Evolutionary conservation across 2,329 filamentous ascomycete genomes (phyloP).

Genomic region (Penicillium griseofulvum): DNA sequence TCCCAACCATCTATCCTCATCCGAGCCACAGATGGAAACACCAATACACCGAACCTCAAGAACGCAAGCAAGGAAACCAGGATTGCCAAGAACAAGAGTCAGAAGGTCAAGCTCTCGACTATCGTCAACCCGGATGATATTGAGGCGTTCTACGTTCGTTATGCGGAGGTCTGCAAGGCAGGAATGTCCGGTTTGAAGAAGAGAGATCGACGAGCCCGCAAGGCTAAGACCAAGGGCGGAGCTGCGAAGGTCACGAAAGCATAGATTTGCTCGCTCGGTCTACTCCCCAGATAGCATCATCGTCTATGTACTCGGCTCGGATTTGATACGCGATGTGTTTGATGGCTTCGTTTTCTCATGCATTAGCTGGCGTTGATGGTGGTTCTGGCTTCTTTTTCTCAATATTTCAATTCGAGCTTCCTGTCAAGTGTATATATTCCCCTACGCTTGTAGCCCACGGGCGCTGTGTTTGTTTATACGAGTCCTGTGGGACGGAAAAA

Average conservation of each 20-base stretch:
- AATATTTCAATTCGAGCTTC: conserved; percentile 11
- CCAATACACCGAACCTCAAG: conserved; percentile 46
- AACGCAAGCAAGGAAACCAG: conserved; percentile 38
- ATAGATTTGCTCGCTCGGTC: conserved; percentile 17
- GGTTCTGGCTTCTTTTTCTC: conserved; percentile 8
- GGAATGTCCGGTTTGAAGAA: conserved; percentile 92
- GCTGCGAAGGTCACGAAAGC: conserved; percentile 34
- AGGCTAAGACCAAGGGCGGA: conserved; percentile 57
- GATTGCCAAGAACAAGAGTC: conserved; percentile 41
- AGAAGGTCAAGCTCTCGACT: conserved; percentile 76
- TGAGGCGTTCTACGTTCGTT: conserved; percentile 76
- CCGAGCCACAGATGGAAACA: conserved; percentile 77
- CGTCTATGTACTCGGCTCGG: not conserved
- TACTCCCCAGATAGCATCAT: conserved; percentile 1
- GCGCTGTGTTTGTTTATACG: conserved; percentile 5
- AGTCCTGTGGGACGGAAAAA: not conserved
- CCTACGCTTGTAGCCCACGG: conserved; percentile 5
- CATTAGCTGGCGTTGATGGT: conserved; percentile 27
- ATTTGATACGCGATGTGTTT: not conserved
- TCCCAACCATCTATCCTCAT: conserved; percentile 72
- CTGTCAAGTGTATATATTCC: conserved; percentile 19
- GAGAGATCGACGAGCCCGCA: conserved; percentile 70
- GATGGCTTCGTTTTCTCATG: conserved; percentile 17
- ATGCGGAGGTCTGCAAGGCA: conserved; percentile 86
- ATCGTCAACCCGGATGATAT: conserved; percentile 73